Evolutionary conservation across 2,329 filamentous ascomycete species (phyloP), one percentile per base, ranked within the genome.

Genomic region (Ascochyta pisi): DNA sequence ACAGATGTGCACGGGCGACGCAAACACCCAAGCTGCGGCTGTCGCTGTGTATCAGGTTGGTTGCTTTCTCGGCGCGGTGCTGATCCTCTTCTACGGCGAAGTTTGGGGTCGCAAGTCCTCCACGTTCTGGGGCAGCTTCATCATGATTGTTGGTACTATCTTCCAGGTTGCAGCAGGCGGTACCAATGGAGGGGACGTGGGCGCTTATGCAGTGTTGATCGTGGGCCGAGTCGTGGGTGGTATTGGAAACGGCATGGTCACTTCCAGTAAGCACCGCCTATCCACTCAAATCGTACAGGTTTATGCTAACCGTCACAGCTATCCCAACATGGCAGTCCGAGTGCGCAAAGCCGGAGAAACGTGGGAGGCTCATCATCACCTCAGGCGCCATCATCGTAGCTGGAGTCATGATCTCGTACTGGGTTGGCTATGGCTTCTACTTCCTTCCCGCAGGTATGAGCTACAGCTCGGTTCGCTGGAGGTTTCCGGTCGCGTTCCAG

Each of bases 61-160:
- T 3, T 78, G 76, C 52, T 77, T 79, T 47, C 50, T 73, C 9
- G 74, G 74, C 6, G 76, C 76, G 0, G 66, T 78, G 8, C 47
- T 74, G 2, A 61, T 63, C 16, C 40, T 69, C 24, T 77, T 75
- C 57, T 69, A 83, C n/a, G 86, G 85, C 29, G 85, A 88, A 60
- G 72, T 77, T 2, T 79, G 85, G 46, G 84, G 84, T 7, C 76
- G 84, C 1, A 68, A 67, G 38, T 67, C 62, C 34, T 65, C 65
- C 7, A 66, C 68, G 13, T 66, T 65, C 23, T 53, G 69, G 43
- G 29, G 29, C 29, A 31, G 29, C 12, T 15, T 76, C 8, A 81
- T 89, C 62, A 84, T 87, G 80, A 75, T 86, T 15, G 50, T 86
- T 27, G 85, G 85, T 10, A 84, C 84, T 23, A 76, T 83, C 13